These are phyloP conservation scores for Salix koriyanagi DNA, from an alignment of 345 rosid genomes.

Conservation along the genomic window DNA sequence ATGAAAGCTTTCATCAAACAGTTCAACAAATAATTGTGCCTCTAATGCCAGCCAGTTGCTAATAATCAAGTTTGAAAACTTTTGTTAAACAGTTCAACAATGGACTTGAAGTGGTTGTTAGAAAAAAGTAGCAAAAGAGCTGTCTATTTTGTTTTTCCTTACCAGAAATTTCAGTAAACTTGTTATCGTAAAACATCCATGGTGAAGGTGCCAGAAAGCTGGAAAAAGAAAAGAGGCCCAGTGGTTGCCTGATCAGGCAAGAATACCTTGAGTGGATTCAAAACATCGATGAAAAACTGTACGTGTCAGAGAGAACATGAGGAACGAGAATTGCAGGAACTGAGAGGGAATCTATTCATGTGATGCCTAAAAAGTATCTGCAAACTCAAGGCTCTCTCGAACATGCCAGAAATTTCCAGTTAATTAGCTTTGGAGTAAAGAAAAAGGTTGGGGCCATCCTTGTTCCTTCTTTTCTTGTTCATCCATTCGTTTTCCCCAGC, in stretches of 20 bases:
- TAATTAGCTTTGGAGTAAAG: constrained; percentile 13
- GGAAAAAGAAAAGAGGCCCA: background rate
- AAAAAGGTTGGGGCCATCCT: background rate
- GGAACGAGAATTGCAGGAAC: background rate
- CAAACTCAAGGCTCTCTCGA: background rate
- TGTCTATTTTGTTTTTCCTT: background rate
- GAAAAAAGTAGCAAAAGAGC: background rate
- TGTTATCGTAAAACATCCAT: background rate
- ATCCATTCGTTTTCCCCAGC: background rate
- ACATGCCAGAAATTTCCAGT: background rate
- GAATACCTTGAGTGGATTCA: background rate
- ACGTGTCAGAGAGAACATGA: background rate
- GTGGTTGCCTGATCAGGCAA: background rate
- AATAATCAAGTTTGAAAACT: background rate
- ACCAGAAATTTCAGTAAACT: background rate
- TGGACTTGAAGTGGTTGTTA: background rate
- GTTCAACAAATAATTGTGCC: background rate
- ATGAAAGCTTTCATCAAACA: background rate
- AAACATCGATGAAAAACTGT: background rate
- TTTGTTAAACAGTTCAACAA: background rate
- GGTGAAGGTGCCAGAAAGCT: background rate
- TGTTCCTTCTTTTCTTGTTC: background rate
- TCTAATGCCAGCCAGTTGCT: background rate
- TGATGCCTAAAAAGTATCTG: background rate
- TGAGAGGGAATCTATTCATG: background rate